A percentile compares a stretch with the other conserved stretches of the same genome.
Evolutionary conservation across 805 yeast species (phyloP).

Genomic region (Wickerhamiella cacticola): DNA sequence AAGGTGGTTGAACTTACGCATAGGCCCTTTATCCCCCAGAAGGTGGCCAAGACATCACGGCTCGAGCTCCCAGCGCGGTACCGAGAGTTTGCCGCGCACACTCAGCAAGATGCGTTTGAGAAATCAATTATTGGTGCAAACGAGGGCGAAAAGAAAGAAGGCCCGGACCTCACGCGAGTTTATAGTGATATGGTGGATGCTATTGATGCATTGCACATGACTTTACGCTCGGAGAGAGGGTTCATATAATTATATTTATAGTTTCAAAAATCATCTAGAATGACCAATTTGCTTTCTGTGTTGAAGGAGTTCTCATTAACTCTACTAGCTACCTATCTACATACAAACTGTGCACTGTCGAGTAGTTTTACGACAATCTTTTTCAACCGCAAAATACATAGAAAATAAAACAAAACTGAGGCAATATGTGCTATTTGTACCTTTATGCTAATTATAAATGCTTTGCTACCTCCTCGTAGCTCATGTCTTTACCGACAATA

Average conservation of each 20-base stretch:
- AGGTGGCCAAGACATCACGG: not conserved
- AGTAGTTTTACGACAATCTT: too few species aligned
- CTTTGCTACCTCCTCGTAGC: constrained; percentile 18
- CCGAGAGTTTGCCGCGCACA: constrained; percentile 5
- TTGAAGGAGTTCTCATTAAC: too few species aligned
- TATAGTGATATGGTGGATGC: constrained; percentile 6
- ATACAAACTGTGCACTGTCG: too few species aligned
- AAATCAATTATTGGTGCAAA: constrained; percentile 2
- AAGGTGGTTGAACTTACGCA: not conserved
- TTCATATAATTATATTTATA: too few species aligned
- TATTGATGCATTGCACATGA: not conserved
- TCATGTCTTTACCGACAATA: constrained; percentile 45
- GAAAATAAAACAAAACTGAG: too few species aligned
- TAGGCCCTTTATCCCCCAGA: constrained; percentile 28
- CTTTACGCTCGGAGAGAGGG: not conserved
- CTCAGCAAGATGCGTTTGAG: constrained; percentile 9
- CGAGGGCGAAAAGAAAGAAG: constrained; percentile 6
- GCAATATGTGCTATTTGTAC: too few species aligned
- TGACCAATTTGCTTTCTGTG: too few species aligned
- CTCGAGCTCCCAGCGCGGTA: constrained; percentile 8
- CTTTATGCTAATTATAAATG: too few species aligned
- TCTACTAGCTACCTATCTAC: too few species aligned
- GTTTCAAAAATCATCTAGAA: too few species aligned
- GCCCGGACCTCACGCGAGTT: constrained; percentile 2
- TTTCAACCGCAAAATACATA: too few species aligned